A percentile compares a stretch with the other conserved stretches of the same genome.
Evolutionary conservation across 345 rosid species (phyloP).

Genomic region (Gossypioides kirkii): DNA sequence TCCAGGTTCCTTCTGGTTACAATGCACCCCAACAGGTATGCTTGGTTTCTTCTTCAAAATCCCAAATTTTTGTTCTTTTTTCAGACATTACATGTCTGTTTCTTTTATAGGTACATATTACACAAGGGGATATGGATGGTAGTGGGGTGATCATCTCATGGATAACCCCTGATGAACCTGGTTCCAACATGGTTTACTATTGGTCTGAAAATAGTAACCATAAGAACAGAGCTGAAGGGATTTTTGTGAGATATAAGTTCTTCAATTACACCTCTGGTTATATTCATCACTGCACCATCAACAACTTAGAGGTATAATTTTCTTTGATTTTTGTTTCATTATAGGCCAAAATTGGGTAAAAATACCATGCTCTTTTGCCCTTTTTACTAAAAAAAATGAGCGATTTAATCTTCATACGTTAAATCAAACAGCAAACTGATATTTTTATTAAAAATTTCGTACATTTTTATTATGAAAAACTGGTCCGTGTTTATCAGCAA

Average conservation of each 20-base stretch:
- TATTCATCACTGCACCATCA: slow-evolving; percentile 70
- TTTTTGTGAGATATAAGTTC: slow-evolving; percentile 45
- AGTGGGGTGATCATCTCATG: slow-evolving; percentile 75
- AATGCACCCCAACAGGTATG: slow-evolving; percentile 73
- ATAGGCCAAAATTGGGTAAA: neutral
- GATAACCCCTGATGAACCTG: slow-evolving; percentile 67
- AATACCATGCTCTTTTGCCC: accelerated
- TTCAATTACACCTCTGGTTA: slow-evolving; percentile 80
- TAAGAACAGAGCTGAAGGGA: slow-evolving; percentile 44
- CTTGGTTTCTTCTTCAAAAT: neutral
- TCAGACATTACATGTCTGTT: neutral
- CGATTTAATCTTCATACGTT: no score
- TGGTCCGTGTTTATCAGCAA: no score
- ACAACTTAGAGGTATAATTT: slow-evolving; percentile 49
- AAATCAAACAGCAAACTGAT: no score
- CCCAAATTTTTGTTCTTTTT: neutral
- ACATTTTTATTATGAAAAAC: no score
- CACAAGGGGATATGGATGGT: slow-evolving; percentile 86
- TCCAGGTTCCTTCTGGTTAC: slow-evolving; percentile 63
- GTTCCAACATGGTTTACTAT: slow-evolving; percentile 57
- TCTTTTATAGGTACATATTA: slow-evolving; percentile 56
- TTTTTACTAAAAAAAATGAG: no score
- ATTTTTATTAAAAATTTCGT: no score
- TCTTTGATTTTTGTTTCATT: neutral
- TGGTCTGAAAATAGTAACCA: slow-evolving; percentile 48